Base-by-base conservation (phyloP, 2,329 filamentous ascomycete genomes). In the Neopestalotiopsis rosae region DNA sequence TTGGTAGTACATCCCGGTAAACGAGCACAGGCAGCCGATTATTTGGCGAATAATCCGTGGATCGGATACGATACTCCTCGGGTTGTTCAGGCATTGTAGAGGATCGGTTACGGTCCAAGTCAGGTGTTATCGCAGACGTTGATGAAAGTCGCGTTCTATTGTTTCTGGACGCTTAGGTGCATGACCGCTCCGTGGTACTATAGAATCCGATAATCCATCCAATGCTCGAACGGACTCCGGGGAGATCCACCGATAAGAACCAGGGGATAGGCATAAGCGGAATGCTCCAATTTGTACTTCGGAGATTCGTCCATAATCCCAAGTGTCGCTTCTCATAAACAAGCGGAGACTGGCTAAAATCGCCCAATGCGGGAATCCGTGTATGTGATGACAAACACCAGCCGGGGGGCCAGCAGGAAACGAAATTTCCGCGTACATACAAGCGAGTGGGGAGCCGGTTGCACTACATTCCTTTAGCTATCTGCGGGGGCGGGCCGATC, bases 1-100 rank as follows among this genome's bases (percentile, higher is more conserved):
- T 56, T 10, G 64, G 64, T 4, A 66, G 52, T 2, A 66, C 64
- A 58, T 45, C 28, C 17, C 64, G 64, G 24, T 66, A 66, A 2
- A 66, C 30, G 0, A 66, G 30, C 5, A 58, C 64, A 6, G 64
- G 64, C 42, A 58, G 64, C 45, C 30, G 45, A 32, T 58, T 66
- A 17, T 66, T 66, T 57, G 64, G 64, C 2, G n/a, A 57, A 42
- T 57, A 59, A 2, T 14, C 24, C 12, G 62, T 65, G 24, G 40
- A 24, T 2, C 4, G 24, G 6, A 56, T 3, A 34, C 56, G 32
- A 14, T 65, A 30, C 45, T 65, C 9, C 34, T 65, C 62, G 12
- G 62, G 62, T 28, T 14, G 32, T 2, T 12, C n/a, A 24, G 30
- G 30, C 57, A 59, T 59, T 34, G 28, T 59, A 10, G n/a, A 34